Conservation (phyloP, 768 basidiomycete genomes). For the Trametes cinnabarina region DNA sequence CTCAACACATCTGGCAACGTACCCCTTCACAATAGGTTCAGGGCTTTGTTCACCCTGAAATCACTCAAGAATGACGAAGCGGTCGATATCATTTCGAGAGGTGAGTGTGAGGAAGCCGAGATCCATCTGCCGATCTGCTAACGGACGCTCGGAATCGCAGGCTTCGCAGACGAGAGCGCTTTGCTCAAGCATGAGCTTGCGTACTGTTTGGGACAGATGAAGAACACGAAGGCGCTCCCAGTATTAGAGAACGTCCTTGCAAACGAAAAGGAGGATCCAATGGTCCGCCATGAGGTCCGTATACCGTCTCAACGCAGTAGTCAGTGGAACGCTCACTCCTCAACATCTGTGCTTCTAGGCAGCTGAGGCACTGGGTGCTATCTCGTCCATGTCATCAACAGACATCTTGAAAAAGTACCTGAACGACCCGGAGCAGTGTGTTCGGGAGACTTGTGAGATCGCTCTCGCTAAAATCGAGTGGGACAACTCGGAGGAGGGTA, state of each 20-base stretch:
- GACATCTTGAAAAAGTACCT: constrained; percentile 71
- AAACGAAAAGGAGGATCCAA: constrained; percentile 74
- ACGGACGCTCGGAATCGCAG: constrained; percentile 38
- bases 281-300: constrained; percentile 95
- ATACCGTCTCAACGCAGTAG: background rate
- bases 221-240: constrained; percentile 68
- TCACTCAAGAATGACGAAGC: constrained; percentile 76
- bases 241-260: constrained; percentile 74
- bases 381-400: constrained; percentile 66
- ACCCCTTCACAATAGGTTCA: constrained; percentile 82
- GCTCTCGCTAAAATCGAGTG: constrained; percentile 94
- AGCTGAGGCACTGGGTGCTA: constrained; percentile 98
- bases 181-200: constrained; percentile 96
- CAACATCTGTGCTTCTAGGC: constrained; percentile 48
- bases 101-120: constrained; percentile 37
- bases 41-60: constrained; percentile 91
- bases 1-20: constrained; percentile 73
- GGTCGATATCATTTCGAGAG: constrained; percentile 81
- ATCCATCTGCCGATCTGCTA: background rate
- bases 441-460: constrained; percentile 96
- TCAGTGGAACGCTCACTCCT: background rate
- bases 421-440: constrained; percentile 65
- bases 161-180: constrained; percentile 83
- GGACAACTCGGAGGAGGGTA: constrained; percentile 79
- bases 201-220: constrained; percentile 94